Evolutionary conservation across 441 rosid genomes (phyloP).

Genomic region (Lepidium campestre): DNA sequence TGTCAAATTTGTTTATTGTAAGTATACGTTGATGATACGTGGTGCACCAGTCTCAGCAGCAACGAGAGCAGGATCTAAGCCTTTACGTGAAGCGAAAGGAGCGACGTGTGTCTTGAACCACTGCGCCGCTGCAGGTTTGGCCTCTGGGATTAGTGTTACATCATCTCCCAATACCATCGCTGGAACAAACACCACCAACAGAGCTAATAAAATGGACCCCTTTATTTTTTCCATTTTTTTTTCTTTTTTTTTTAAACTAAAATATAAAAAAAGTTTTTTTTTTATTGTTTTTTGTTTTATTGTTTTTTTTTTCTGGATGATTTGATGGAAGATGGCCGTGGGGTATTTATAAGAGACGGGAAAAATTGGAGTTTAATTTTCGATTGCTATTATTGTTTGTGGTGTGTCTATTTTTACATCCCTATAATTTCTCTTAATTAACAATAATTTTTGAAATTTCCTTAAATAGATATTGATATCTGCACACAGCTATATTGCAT

Average conservation of each 20-base stretch:
- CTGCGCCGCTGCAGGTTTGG: neutral
- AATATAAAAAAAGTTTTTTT: neutral
- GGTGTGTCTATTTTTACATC: conserved; percentile 1
- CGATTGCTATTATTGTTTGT: conserved; percentile 22
- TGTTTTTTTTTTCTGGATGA: neutral
- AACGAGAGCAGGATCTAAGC: conserved; percentile 16
- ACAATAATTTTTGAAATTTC: no score
- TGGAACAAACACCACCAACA: conserved; percentile 8
- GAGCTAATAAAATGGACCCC: neutral
- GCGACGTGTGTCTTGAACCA: conserved; percentile 25
- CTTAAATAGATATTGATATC: no score
- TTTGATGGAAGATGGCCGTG: neutral
- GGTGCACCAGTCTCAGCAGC: conserved; percentile 23
- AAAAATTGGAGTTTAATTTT: neutral
- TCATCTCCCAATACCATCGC: conserved; percentile 19
- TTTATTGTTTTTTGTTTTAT: neutral
- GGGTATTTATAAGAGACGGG: neutral
- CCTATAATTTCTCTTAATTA: conserved; percentile 5
- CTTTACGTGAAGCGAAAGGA: conserved; percentile 1
- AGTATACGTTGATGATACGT: conserved; percentile 16
- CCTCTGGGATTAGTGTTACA: conserved; percentile 19
- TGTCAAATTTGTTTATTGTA: neutral
- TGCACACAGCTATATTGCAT: no score
- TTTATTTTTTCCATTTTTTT: conserved; percentile 21
- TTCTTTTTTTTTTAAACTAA: neutral